Evolutionary conservation across 2,329 filamentous ascomycete genomes (phyloP), one percentile per base, ranked within the genome.

Genomic region (Sporothrix phasma): DNA sequence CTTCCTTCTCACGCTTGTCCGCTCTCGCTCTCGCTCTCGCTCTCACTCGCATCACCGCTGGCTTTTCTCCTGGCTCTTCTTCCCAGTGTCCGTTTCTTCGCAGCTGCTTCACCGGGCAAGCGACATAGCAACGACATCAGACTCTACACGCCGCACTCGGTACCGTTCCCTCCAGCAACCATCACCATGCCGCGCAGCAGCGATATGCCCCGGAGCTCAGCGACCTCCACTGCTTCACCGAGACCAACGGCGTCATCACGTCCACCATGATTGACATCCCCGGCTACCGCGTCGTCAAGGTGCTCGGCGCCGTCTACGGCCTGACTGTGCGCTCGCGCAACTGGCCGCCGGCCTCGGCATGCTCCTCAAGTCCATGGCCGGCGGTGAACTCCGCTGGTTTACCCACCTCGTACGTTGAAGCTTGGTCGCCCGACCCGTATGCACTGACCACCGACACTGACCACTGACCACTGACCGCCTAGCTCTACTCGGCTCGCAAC

Each of bases 251-350:
- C 43, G 77, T 86, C 63, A 81, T 86, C 67, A 85, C 82, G 0
- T 81, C 81, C 0, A 86, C 84, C 62, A 86, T 85, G 83, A 84
- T 82, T 73, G 83, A 86, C 69, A 74, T 87, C 24, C 84, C 84
- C 0, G 83, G 83, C 7, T 86, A 86, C 73, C 81, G 79, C 67
- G 76, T 86, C 56, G 78, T 80, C 43, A 77, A 77, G 62, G 80
- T 85, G 1, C 78, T 87, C 5, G 84, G 84, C 62, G 79, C 82
- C 7, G 80, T 81, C 72, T 70, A 75, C 70, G 69, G 78, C 72
- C 65, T 79, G 47, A 73, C 72, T 68, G 67, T 75, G 67, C 61
- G 74, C 60, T 81, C 80, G 17, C 80, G 84, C 58, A 86, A 86
- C 74, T 80, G 81, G 83, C 79, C 5, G 81, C 83, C 2, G 77